Evolutionary conservation across 371 early-diverging fungal genomes (phyloP).

Genomic region (Rhizopus delemar): DNA sequence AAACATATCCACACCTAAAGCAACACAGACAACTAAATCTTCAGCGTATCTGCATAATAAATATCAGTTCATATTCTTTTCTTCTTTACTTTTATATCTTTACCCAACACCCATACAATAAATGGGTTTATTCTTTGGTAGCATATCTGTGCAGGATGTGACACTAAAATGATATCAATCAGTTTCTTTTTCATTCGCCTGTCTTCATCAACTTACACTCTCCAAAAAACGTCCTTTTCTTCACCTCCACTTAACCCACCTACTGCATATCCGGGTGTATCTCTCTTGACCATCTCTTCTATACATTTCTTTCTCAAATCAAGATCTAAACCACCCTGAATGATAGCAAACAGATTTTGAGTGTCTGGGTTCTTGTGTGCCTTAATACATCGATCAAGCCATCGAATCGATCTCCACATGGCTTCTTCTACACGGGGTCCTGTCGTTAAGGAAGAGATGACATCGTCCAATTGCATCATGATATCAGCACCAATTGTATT

Average conservation of each 20-base stretch:
- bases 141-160: slow-evolving; percentile 76
- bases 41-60: slow-evolving; percentile 82
- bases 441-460: slow-evolving; percentile 84
- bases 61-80: not conserved
- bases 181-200: not conserved
- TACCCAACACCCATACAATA: slow-evolving; percentile 98
- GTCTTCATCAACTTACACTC: slow-evolving; percentile 50
- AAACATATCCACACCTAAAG: slow-evolving; percentile 96
- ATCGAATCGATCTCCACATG: slow-evolving; percentile 91
- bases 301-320: slow-evolving; percentile 79
- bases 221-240: slow-evolving; percentile 91
- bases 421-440: slow-evolving; percentile 90
- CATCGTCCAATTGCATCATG: slow-evolving; percentile 98
- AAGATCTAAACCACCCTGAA: slow-evolving; percentile 89
- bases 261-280: slow-evolving; percentile 92
- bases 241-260: slow-evolving; percentile 97
- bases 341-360: slow-evolving; percentile 95
- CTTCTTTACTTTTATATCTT: slow-evolving; percentile 4
- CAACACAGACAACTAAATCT: slow-evolving; percentile 91
- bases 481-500: slow-evolving; percentile 96
- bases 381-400: slow-evolving; percentile 92
- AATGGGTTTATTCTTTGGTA: slow-evolving; percentile 86
- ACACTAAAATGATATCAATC: slow-evolving; percentile 53
- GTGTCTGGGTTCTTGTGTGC: slow-evolving; percentile 73
- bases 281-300: slow-evolving; percentile 86